Base-by-base conservation (phyloP, 805 yeast species). In the Starmerella bombi region DNA sequence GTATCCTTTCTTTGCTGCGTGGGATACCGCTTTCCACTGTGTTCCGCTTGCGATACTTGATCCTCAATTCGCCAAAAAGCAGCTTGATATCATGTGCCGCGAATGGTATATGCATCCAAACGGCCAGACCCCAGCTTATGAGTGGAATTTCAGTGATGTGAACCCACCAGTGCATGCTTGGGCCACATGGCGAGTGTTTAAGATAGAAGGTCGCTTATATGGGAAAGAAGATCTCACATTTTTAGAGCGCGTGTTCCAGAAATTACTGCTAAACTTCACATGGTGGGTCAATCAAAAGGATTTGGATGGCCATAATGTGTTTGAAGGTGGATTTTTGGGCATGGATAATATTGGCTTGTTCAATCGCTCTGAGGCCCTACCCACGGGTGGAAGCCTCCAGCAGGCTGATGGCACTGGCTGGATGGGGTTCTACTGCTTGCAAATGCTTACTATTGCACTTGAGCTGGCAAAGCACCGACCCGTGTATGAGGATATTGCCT, bases 71-170 rank as follows among this genome's bases (percentile, higher is more conserved):
- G 93, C 95, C 27, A 85, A 85, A 59, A 77, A 74, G 52, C 95
- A 85, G 62, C 69, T 85, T 51, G 93, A 80, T 57, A 64, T 85
- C 42, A 65, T 85, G 58, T 79, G 93, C 23, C 71, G 94, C 56
- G 96, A 85, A 61, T 85, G 95, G 95, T 85, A 85, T 58, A 83
- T 84, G 93, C 94, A 88, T 58, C 95, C 95, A 34, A 85, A 85
- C 58, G 96, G 96, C n/a, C 95, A 86, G 61, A 74, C 84, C 49
- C 95, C 96, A 0, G 94, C 95, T 12, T 85, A 85, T 59, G 96
- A 85, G 61, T 85, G 96, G 96, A 85, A 86, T 59, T 85, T 85
- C 55, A 67, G 80, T 46, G 96, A 85, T 59, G 93, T 86, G n/a
- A 85, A 85, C 58, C 96, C 96, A 1, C 96, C 96, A 0, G 96